Percentiles rank a stretch among this genome's conserved stretches.
Evolutionary conservation across 169 alveolate genomes (phyloP).

Genomic region (Condylostoma magnum): DNA sequence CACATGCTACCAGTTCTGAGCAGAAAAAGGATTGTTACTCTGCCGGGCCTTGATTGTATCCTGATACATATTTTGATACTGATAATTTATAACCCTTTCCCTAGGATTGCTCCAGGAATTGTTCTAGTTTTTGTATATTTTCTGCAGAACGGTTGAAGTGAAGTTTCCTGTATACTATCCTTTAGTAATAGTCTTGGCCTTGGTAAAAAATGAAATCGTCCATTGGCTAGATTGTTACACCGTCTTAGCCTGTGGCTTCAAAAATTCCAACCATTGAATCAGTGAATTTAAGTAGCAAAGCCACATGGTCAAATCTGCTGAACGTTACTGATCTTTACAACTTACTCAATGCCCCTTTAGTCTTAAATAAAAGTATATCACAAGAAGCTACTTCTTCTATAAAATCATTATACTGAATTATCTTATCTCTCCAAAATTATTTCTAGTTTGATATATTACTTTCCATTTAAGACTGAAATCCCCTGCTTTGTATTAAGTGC

Average conservation of each 20-base stretch:
- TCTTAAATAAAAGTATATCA: conserved; percentile 44
- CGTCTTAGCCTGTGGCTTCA: conserved; percentile 41
- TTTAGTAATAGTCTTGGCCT: conserved; percentile 15
- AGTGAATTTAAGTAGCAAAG: conserved; percentile 28
- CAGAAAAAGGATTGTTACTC: conserved; percentile 38
- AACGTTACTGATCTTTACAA: conserved; percentile 37
- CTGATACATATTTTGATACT: conserved; percentile 1
- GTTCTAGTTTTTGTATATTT: conserved; percentile 9
- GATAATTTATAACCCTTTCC: conserved; percentile 26
- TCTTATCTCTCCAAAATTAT: conserved; percentile 28
- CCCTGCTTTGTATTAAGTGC: background rate
- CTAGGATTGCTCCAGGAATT: conserved; percentile 14
- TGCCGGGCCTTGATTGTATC: conserved; percentile 12
- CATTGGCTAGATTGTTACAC: conserved; percentile 32
- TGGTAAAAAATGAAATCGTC: conserved; percentile 31
- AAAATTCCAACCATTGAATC: conserved; percentile 18
- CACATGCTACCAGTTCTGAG: conserved; percentile 47
- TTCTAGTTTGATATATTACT: background rate
- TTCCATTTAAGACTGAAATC: background rate
- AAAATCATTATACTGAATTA: conserved; percentile 26
- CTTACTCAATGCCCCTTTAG: conserved; percentile 29
- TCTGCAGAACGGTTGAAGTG: background rate
- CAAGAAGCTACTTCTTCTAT: conserved; percentile 40
- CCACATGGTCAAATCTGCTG: conserved; percentile 55
- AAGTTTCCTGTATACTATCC: conserved; percentile 33